Percentiles rank a stretch among this genome's conserved stretches.
Evolutionary conservation across 1,284 basidiomycete species (phyloP).

Genomic region (Polyporus tsugae): DNA sequence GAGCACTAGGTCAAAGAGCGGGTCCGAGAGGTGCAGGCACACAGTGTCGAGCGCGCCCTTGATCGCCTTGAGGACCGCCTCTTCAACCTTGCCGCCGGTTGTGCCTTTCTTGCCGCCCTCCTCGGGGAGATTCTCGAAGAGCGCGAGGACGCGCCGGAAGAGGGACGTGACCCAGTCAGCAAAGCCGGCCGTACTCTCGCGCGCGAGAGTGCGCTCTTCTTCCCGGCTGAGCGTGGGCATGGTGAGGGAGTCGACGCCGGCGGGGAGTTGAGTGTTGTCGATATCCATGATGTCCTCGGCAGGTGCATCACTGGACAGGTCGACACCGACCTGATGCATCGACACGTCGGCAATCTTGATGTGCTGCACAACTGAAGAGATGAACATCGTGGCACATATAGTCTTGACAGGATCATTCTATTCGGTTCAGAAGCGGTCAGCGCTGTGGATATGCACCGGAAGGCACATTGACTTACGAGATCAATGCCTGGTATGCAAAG

Average conservation of each 20-base stretch:
- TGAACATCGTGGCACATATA: conserved; percentile 81
- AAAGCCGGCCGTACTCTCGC: conserved; percentile 84
- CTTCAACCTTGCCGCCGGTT: conserved; percentile 89
- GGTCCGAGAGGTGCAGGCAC: conserved; percentile 88
- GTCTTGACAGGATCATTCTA: conserved; percentile 96
- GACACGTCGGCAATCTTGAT: conserved; percentile 87
- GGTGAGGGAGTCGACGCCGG: conserved; percentile 61
- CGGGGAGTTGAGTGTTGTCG: conserved; percentile 56
- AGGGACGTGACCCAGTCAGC: conserved; percentile 94
- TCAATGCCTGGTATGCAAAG: conserved; percentile 93
- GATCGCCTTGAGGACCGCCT: conserved; percentile 83
- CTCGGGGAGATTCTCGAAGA: conserved; percentile 95
- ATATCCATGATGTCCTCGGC: conserved; percentile 64
- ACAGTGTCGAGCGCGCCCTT: conserved; percentile 87
- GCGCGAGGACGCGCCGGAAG: conserved; percentile 84
- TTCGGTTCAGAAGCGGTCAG: conserved; percentile 6
- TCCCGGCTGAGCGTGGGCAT: conserved; percentile 61
- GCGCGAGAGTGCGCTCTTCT: conserved; percentile 78
- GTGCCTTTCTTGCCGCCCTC: conserved; percentile 86
- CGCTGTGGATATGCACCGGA: conserved; percentile 14
- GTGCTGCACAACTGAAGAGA: conserved; percentile 80
- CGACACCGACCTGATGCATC: conserved; percentile 60
- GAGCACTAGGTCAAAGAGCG: conserved; percentile 87
- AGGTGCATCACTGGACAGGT: conserved; percentile 60
- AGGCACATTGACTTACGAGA: conserved; percentile 54